Base-by-base conservation (phyloP, 495 filamentous ascomycete genomes). In the Lineolata rhizophorae region DNA sequence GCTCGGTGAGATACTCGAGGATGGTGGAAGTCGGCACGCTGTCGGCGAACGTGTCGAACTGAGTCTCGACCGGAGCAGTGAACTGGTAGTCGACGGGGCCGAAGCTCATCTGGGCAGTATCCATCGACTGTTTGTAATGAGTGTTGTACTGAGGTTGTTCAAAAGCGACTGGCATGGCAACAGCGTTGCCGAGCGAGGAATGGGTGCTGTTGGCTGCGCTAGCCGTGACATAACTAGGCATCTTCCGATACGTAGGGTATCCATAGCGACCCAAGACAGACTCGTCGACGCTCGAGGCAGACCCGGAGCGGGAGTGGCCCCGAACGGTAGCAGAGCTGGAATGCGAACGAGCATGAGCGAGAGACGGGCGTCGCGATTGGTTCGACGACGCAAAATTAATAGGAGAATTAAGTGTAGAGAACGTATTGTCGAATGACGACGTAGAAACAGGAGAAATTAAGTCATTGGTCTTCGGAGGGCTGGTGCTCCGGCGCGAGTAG, bases 171-270 rank as follows among this genome's bases (percentile, higher is more conserved):
- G 45, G 29, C 33, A 51, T 25, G 6, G 22, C 22, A 6, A n/a
- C 35, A 37, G 48, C 29, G 18, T 35, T 38, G 31, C 34, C 30
- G 21, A 38, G 18, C 40, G 38, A 28, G 41, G 45, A 18, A 35
- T 27, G 26, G 16, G 39, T 20, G 35, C 39, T 35, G 39, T 43
- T 12, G 29, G 38, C n/a, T 41, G 32, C 27, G 35, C 39, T 27
- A 14, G 38, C 24, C 30, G 60, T 49, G 27, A 69, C 56, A 44
- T 80, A 84, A 21, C 64, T 57, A 17, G 78, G 75, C 45, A 76
- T 64, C 27, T 76, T 73, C 29, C 76, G 72, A 50, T 87, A 87
- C 30, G 77, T 76, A 5, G 79, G 76, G 55, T 75, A 83, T 29
- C 69, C 72, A 54, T 67, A 83, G 38, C 70, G 73, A 38, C 63